These are phyloP conservation scores for Ceratocystis cacaofunesta DNA, from an alignment of 2,329 filamentous ascomycete species.

Conservation along the genomic window DNA sequence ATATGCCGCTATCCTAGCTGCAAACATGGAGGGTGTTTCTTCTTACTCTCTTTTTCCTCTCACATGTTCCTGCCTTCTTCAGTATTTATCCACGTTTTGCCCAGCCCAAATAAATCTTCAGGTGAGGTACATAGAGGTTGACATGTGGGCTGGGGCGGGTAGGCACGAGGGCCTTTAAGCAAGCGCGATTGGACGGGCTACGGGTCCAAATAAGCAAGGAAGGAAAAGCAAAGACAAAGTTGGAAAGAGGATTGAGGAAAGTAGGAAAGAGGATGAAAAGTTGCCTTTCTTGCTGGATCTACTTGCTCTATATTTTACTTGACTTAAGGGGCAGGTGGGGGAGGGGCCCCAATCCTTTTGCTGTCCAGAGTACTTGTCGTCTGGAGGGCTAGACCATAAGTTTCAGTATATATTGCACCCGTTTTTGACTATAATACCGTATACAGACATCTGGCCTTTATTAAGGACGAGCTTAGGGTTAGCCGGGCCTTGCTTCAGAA, in stretches of 20 bases:
- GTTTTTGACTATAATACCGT: too few species aligned
- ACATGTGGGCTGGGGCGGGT: neutral
- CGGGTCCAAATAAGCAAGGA: neutral
- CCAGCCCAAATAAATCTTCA: neutral
- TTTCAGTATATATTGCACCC: too few species aligned
- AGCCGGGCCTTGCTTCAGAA: neutral
- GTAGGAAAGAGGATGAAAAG: neutral
- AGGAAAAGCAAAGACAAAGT: neutral
- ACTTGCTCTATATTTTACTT: neutral
- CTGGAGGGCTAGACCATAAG: neutral
- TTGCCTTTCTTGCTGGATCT: neutral
- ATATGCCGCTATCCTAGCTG: neutral
- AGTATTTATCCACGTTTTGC: neutral
- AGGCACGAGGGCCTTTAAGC: neutral
- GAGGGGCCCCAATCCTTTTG: neutral
- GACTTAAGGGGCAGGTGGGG: conserved; percentile 4
- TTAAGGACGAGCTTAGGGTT: neutral
- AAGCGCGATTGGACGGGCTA: conserved; percentile 7
- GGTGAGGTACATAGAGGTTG: neutral
- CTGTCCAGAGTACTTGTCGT: neutral
- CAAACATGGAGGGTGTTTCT: too few species aligned
- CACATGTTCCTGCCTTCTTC: neutral
- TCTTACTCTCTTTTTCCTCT: too few species aligned
- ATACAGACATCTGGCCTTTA: too few species aligned
- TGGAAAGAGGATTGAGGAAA: neutral